These are phyloP conservation scores for Escovopsis weberi DNA, from an alignment of 2,329 filamentous ascomycete genomes.

Conservation along the genomic window DNA sequence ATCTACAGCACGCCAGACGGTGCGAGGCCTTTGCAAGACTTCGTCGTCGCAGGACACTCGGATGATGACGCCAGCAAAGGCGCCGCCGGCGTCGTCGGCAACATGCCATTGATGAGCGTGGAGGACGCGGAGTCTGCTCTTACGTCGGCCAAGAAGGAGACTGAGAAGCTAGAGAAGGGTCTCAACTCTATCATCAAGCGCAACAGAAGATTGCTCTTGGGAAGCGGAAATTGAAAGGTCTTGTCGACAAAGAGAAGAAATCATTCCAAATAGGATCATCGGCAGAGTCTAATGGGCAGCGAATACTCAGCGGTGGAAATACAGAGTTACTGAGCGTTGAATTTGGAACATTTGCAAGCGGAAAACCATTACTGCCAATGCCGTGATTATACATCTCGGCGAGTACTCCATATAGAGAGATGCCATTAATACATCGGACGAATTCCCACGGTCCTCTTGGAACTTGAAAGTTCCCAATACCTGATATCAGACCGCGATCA, in stretches of 20 bases:
- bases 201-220: conserved; percentile 39
- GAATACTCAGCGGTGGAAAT: no score
- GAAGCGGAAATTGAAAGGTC: conserved; percentile 13
- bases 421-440: no score
- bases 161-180: conserved; percentile 47
- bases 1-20: conserved; percentile 27
- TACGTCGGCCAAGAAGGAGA: conserved; percentile 38
- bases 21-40: conserved; percentile 20
- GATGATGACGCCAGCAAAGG: conserved; percentile 18
- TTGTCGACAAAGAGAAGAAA: background rate
- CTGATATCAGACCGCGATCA: no score
- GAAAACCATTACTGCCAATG: no score
- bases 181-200: conserved; percentile 44
- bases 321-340: no score
- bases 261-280: background rate
- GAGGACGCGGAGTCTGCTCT: conserved; percentile 48
- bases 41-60: conserved; percentile 15
- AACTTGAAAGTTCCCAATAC: no score
- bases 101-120: conserved; percentile 43
- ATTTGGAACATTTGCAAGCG: no score
- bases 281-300: no score
- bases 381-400: no score
- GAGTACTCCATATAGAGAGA: no score
- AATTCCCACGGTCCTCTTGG: no score
- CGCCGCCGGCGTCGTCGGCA: conserved; percentile 18